Conservation (phyloP, 2,329 filamentous ascomycete species). For the Neonectria sp. region DNA sequence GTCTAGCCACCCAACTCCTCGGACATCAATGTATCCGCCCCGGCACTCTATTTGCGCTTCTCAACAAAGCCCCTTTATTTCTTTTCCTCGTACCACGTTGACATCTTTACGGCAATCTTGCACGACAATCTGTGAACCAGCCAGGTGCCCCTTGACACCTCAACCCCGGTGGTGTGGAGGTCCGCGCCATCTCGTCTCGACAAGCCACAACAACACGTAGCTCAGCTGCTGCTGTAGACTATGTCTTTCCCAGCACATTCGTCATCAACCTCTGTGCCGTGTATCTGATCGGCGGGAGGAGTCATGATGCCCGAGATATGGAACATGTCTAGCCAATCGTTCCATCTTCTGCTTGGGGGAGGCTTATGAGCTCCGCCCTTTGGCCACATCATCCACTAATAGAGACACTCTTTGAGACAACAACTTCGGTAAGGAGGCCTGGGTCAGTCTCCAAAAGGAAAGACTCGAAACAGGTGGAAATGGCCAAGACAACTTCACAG, state of each 20-base stretch:
- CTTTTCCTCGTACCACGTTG: background rate
- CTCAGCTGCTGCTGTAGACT: background rate
- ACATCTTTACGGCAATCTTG: background rate
- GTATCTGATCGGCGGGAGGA: constrained; percentile 17
- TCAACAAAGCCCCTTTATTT: constrained; percentile 1
- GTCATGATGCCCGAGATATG: constrained; percentile 11
- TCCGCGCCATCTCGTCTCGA: background rate
- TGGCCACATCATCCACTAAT: background rate
- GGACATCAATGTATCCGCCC: background rate
- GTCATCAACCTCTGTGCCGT: constrained; percentile 2
- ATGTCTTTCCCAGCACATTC: constrained; percentile 10
- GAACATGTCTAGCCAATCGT: constrained; percentile 16
- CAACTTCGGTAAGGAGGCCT: background rate
- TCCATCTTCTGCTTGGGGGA: background rate
- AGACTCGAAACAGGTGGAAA: constrained; percentile 6
- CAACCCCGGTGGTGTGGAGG: background rate
- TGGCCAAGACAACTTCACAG: background rate
- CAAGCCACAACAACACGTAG: background rate
- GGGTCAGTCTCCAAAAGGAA: background rate
- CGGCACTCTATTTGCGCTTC: background rate
- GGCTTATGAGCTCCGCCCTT: constrained; percentile 1
- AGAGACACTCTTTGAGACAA: background rate
- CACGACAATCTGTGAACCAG: background rate
- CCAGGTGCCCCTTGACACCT: background rate
- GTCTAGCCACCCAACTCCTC: background rate